Conservation (phyloP, 225 moss, liverwort and hornwort species). For the Asterella californica region DNA sequence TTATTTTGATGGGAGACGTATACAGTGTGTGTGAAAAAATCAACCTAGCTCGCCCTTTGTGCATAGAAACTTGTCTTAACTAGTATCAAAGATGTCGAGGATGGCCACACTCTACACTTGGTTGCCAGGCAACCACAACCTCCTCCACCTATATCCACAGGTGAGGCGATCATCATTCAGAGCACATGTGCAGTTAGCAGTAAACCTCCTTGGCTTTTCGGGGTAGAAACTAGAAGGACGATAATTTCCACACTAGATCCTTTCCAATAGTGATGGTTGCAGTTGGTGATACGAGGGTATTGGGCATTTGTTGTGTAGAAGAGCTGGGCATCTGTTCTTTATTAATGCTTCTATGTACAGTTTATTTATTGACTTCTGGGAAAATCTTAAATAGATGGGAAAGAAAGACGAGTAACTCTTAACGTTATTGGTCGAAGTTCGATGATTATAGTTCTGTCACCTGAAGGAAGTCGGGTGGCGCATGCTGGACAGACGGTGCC, state of each 20-base stretch:
- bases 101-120: conserved; percentile 93
- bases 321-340: neutral
- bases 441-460: no score
- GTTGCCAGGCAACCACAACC: conserved; percentile 89
- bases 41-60: no score
- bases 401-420: no score
- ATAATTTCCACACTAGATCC: neutral
- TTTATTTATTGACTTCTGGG: neutral
- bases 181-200: neutral
- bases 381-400: neutral
- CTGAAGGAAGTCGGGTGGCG: no score
- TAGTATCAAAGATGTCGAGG: conserved; percentile 71
- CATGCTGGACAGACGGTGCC: no score
- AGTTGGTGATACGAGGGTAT: neutral
- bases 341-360: neutral
- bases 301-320: neutral
- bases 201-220: neutral
- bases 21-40: neutral
- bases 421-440: neutral
- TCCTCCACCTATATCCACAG: conserved; percentile 24
- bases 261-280: neutral
- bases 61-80: conserved; percentile 33
- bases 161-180: conserved; percentile 9
- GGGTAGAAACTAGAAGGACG: neutral
- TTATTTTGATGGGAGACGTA: neutral